Percentiles rank a stretch among this genome's conserved stretches.
These are phyloP conservation scores for Dothiorella sarmentorum DNA, from an alignment of 2,329 filamentous ascomycete genomes.

Conservation along the genomic window DNA sequence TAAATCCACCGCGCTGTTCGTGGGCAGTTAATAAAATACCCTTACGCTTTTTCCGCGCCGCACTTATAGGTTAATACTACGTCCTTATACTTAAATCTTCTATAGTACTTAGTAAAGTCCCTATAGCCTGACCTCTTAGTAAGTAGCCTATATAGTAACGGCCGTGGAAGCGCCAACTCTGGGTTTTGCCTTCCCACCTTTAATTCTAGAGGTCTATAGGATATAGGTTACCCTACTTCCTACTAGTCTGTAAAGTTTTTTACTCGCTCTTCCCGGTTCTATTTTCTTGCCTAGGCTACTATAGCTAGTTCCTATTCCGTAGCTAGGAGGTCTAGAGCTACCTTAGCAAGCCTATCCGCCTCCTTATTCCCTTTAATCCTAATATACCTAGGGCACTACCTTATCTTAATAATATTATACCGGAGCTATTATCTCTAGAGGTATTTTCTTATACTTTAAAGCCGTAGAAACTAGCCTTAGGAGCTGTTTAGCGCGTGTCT, in stretches of 20 bases:
- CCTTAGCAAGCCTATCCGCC: background rate
- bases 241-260: background rate
- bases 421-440: no score
- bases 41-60: background rate
- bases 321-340: background rate
- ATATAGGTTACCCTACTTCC: background rate
- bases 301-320: background rate
- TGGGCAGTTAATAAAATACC: background rate
- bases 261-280: background rate
- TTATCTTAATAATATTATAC: no score
- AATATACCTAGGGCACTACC: no score
- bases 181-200: background rate
- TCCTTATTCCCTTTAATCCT: background rate
- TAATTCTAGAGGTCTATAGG: background rate
- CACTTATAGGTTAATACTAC: background rate
- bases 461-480: no score
- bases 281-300: background rate
- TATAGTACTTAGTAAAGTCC: background rate
- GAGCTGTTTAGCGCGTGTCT: no score
- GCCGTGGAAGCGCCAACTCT: background rate
- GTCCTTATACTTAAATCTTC: background rate
- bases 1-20: background rate
- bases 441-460: no score
- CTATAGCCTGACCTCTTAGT: background rate
- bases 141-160: background rate